These are phyloP conservation scores for Leucocoprinus birnbaumii DNA, from an alignment of 768 basidiomycete species.

Conservation along the genomic window DNA sequence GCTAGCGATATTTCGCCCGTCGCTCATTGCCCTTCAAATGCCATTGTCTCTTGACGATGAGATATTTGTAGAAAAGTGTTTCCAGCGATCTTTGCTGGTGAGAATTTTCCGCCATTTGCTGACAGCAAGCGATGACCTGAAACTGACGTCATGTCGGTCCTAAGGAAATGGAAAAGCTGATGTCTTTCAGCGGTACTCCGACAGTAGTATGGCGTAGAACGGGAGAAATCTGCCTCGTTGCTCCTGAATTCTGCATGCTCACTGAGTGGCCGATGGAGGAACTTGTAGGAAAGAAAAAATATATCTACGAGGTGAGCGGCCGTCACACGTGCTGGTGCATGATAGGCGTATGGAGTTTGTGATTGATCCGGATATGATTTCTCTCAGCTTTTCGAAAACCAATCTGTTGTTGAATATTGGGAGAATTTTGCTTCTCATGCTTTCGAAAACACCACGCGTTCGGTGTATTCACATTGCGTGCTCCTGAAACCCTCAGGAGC, in stretches of 20 bases:
- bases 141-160: conserved; percentile 13
- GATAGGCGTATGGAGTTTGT: background rate
- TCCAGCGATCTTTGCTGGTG: conserved; percentile 90
- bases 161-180: conserved; percentile 95
- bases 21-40: conserved; percentile 97
- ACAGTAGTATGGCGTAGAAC: conserved; percentile 98
- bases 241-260: conserved; percentile 93
- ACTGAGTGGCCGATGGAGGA: conserved; percentile 90
- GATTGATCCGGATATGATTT: background rate
- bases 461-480: conserved; percentile 91
- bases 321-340: background rate
- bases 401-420: conserved; percentile 94
- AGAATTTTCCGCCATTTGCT: conserved; percentile 11
- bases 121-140: conserved; percentile 1
- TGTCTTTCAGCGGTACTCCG: conserved; percentile 95
- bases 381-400: conserved; percentile 85
- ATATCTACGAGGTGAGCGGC: conserved; percentile 59
- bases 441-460: conserved; percentile 96
- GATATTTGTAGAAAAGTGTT: conserved; percentile 92
- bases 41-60: conserved; percentile 95
- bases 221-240: conserved; percentile 96
- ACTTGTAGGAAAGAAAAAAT: conserved; percentile 57
- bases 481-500: conserved; percentile 81
- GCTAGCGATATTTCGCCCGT: conserved; percentile 93
- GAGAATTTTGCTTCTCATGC: conserved; percentile 97